Base-by-base conservation (phyloP, 1,284 basidiomycete species). In the Wolfiporia cocos region DNA sequence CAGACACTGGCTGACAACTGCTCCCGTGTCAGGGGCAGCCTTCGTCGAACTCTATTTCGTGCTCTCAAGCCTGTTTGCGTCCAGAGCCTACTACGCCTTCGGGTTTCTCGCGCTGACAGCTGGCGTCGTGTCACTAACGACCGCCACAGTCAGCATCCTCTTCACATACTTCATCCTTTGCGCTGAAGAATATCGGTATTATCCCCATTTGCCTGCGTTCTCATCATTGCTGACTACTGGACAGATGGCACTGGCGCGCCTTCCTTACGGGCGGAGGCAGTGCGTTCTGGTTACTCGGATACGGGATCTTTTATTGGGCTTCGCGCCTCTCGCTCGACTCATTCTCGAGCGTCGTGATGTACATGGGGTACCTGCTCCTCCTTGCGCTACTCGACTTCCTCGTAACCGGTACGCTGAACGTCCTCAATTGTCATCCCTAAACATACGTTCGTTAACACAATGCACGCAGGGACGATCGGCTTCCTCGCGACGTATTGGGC, bases 1-100 rank as follows among this genome's bases (percentile, higher is more conserved):
- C 15, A 37, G 28, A 21, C 10, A n/a, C 11, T 17, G 12, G 17
- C 7, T 31, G 14, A 15, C 17, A 11, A 31, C 11, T 43, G 11
- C 18, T 12, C 34, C 29, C 17, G 19, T 21, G 35, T n/a, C 24
- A 88, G 86, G 88, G 42, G 93, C 94, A 33, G 93, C 92, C 1
- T 97, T 97, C 58, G 88, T 98, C 49, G 95, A 98, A 63, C 71
- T 97, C 11, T 97, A 93, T 66, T 97, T 94, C 61, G 84, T 97
- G 37, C 74, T 98, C 51, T 92, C 92, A 15, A 90, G 86, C 54
- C 73, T 98, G 33, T 99, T 98, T 56, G 94, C 94, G 21, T 93
- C 92, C 34, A 78, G 90, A 38, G 89, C 92, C 37, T 93, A 93
- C 67, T 96, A 95, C 59, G 93, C 93, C 12, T 96, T 95, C 58